Evolutionary conservation across 148 eudicot genomes (phyloP), one percentile per base, ranked within the genome.

Genomic region (Euryodendron excelsum): DNA sequence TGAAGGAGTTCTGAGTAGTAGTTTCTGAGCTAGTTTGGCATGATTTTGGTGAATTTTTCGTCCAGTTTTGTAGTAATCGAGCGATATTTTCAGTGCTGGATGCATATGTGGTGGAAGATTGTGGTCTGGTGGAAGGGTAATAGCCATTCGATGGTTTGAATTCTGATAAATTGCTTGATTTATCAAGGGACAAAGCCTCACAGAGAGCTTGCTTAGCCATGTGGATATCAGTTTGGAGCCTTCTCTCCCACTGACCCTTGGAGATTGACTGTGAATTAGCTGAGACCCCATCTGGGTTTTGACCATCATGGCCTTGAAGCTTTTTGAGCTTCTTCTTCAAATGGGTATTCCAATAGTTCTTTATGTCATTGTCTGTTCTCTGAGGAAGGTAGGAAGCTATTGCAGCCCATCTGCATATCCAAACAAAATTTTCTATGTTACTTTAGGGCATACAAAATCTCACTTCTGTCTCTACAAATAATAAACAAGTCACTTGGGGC

Each of bases 271-370:
- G 80, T 7, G 91, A 68, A n/a, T n/a, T n/a, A 3, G 76, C 48
- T n/a, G 89, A 75, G 33, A 77, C 80, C 52, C 65, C 80, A 36
- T 82, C 80, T 20, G 60, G 82, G 39, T 41, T 67, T 25, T 76
- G 79, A 18, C 78, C 74, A 23, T 79, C 76, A 63, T 78, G 72
- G 25, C 87, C 91, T 73, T 85, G 85, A 13, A 55, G 77, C 77
- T 86, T 89, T 52, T 76, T 80, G 7, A 92, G 82, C 83, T 90
- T 90, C 86, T 88, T 94, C 85, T 90, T 94, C 62, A 94, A 79
- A 81, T 94, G 97, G 61, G 97, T 94, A 73, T 94, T 94, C 98
- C 98, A 94, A 75, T 89, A 94, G 78, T 94, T 94, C 76, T 94
- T 94, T 63, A 94, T 94, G 45, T 94, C 98, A 56, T 94, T 94